Conservation (phyloP, 2,329 filamentous ascomycete genomes). For the Paracorniculantispora psalliotae region DNA sequence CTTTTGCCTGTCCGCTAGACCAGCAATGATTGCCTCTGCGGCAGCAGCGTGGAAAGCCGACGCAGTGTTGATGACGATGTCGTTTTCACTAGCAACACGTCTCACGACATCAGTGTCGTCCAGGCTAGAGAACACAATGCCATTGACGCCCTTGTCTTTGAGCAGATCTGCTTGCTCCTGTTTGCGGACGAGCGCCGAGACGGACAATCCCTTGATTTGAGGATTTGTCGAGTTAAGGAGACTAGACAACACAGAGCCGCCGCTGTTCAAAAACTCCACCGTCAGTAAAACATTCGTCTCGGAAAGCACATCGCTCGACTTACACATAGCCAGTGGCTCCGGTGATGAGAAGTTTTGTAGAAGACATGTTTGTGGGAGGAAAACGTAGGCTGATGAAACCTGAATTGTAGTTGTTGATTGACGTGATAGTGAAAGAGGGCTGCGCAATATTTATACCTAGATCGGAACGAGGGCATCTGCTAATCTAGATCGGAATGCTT, state of each 20-base stretch:
- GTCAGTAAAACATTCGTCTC: background rate
- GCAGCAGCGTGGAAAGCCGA: slow-evolving; percentile 32
- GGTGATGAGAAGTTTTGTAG: background rate
- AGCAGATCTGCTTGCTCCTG: slow-evolving; percentile 23
- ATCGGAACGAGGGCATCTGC: background rate
- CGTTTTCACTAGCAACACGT: slow-evolving; percentile 21
- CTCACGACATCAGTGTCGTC: slow-evolving; percentile 21
- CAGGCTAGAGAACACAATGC: slow-evolving; percentile 19
- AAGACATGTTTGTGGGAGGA: background rate
- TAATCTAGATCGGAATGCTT: background rate
- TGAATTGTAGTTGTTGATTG: background rate
- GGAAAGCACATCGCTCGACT: background rate
- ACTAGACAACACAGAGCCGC: background rate
- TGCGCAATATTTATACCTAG: background rate
- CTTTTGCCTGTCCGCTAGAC: slow-evolving; percentile 34
- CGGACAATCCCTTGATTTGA: slow-evolving; percentile 17
- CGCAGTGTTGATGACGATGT: slow-evolving; percentile 40
- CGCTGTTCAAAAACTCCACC: background rate
- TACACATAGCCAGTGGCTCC: background rate
- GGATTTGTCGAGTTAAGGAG: slow-evolving; percentile 3
- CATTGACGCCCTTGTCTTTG: slow-evolving; percentile 18
- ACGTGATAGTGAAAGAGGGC: background rate
- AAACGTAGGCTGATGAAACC: background rate
- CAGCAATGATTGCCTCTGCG: slow-evolving; percentile 37
- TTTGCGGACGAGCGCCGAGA: slow-evolving; percentile 24